Percentiles rank a stretch among this genome's conserved stretches.
Conservation (phyloP, 768 basidiomycete species). For the Rhizopogon sp. region DNA sequence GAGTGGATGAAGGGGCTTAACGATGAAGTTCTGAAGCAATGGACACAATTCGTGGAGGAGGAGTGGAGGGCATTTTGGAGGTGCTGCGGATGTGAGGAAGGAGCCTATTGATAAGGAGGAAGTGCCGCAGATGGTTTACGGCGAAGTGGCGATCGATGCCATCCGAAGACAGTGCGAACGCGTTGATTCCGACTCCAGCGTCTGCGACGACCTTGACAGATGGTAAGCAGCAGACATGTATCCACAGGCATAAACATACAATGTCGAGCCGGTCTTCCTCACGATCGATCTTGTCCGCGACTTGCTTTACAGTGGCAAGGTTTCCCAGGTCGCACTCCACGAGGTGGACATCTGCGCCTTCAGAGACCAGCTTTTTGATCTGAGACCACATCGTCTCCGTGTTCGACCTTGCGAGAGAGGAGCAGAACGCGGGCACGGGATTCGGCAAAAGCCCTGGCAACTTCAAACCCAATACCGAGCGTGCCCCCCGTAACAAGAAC, state of each 20-base stretch:
- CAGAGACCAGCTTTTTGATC: slow-evolving; percentile 11
- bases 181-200: slow-evolving; percentile 21
- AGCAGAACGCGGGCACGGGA: slow-evolving; percentile 24
- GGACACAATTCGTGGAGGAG: slow-evolving; percentile 31
- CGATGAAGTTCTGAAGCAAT: slow-evolving; percentile 35
- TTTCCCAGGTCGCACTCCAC: slow-evolving; percentile 24
- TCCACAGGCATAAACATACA: slow-evolving; percentile 1
- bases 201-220: slow-evolving; percentile 16
- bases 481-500: slow-evolving; percentile 28
- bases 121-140: slow-evolving; percentile 34
- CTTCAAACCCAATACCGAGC: slow-evolving; percentile 25
- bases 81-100: slow-evolving; percentile 35
- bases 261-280: slow-evolving; percentile 13
- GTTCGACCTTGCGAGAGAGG: slow-evolving; percentile 17
- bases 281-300: slow-evolving; percentile 19
- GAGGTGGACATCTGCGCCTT: slow-evolving; percentile 15
- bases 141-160: slow-evolving; percentile 24
- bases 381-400: slow-evolving; percentile 19
- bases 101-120: slow-evolving; percentile 37
- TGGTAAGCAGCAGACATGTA: background rate
- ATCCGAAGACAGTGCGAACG: slow-evolving; percentile 14
- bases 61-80: slow-evolving; percentile 16
- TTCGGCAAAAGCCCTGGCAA: slow-evolving; percentile 22
- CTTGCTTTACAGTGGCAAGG: slow-evolving; percentile 18
- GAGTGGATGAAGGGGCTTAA: slow-evolving; percentile 25